Conservation (phyloP, 345 rosid species). For the Brassica napus region Da-Ae NC_063436.1:34892501-34893000, state of each 20-base stretch:
- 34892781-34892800: too few relatives aligned
- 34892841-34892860: too few relatives aligned
- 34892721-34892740: neutral
- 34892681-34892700: neutral
- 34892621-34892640: neutral
- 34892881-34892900: too few relatives aligned
- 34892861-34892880: too few relatives aligned
- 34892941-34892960: too few relatives aligned
- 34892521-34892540: neutral
- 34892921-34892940: too few relatives aligned
- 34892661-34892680: neutral
- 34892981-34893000: too few relatives aligned
- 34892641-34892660: neutral
- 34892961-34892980: too few relatives aligned
- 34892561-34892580: neutral
- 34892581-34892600: neutral
- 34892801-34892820: too few relatives aligned
- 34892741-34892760: constrained; percentile 3
- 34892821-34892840: too few relatives aligned
- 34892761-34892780: neutral
- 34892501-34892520: neutral
- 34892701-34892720: neutral
- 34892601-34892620: neutral
- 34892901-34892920: too few relatives aligned
- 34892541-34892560: neutral